Base-by-base conservation (phyloP, 192 early-diverging fungal genomes). In the Coemansia sp. region DNA sequence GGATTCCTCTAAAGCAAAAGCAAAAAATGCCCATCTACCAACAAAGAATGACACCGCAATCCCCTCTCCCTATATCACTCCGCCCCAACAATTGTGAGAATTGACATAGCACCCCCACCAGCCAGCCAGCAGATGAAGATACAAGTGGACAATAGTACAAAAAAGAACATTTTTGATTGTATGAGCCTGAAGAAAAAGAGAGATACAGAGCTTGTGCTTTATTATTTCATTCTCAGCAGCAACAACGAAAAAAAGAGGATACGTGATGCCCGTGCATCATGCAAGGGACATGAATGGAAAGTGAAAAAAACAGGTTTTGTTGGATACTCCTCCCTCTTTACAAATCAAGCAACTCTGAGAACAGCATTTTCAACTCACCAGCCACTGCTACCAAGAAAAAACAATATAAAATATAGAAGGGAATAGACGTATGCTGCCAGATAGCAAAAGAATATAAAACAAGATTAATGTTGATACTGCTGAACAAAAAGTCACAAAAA, bases 291-390 rank as follows among this genome's bases (percentile, higher is more conserved):
- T 4, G 32, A 32, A 32, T 32, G 32, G 32, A 32, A 32, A 32
- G 32, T 2, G 32, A 2, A 32, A 32, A 54, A 54, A 25, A 17
- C 51, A 1, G 20, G 14, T 20, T 25, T 22, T 54, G 2, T 2
- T 19, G 51, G 51, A 7, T 22, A 25, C 51, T 25, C 25, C 32
- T 32, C 32, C 32, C 32, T 32, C 4, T 32, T 32, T 32, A 32
- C 12, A 54, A 54, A 54, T 54, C 51, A 54, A 54, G 51, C 51
- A 20, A 50, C 10, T 13, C 48, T 50, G 48, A 50, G 48, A 50
- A 50, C n/a, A 11, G 13, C 7, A 50, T 16, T 6, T 16, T 14
- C 46, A 16, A 49, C 46, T 49, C n/a, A 49, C 46, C 46, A 49
- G n/a, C 32, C 46, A 49, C 46, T 16, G 46, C 5, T 49, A n/a